Base-by-base conservation (phyloP, 306 rosid genomes). In the Castanopsis chinensis region DNA sequence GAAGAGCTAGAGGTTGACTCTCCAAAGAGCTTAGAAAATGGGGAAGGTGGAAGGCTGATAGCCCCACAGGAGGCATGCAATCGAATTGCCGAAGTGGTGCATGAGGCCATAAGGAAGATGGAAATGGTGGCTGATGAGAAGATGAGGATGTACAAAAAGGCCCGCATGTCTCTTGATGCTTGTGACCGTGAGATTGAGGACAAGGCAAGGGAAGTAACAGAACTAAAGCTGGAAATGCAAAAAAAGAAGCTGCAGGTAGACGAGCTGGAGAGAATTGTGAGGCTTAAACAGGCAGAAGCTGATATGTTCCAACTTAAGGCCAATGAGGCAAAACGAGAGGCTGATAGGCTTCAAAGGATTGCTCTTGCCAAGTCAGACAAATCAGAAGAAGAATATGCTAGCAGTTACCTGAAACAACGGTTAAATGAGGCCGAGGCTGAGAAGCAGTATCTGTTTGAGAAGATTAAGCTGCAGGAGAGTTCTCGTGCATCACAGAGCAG, bases 91-190 rank as follows among this genome's bases (percentile, higher is more conserved):
- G 99, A 95, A 49, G 99, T 93, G 83, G 98, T 93, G 80, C 97
- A 91, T 63, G 99, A 95, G 87, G 99, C 97, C 76, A 86, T 93
- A 82, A 87, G 89, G 77, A 93, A 93, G 88, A 95, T 95, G 99
- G 99, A 95, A 87, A 80, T 93, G 83, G 98, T 95, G n/a, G 99
- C 99, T 23, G 97, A 95, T 53, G 99, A 95, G 90, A 95, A 95
- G 91, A 80, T 91, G 98, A 91, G 97, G 78, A 92, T 92, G 94
- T 89, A 87, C 87, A 93, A 91, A 88, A 95, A 93, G 88, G 92
- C 98, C 74, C 98, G 94, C 49, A 23, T 89, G 91, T 92, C 97
- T 74, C 89, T 96, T 23, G 98, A 91, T 41, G 83, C 92, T 70
- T 93, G 94, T 80, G 97, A 96, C 52, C 92, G 92, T 43, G 99